A percentile compares a stretch with the other conserved stretches of the same genome.
Conservation (phyloP, 2,329 filamentous ascomycete species). For the Colletotrichum sp. region DNA sequence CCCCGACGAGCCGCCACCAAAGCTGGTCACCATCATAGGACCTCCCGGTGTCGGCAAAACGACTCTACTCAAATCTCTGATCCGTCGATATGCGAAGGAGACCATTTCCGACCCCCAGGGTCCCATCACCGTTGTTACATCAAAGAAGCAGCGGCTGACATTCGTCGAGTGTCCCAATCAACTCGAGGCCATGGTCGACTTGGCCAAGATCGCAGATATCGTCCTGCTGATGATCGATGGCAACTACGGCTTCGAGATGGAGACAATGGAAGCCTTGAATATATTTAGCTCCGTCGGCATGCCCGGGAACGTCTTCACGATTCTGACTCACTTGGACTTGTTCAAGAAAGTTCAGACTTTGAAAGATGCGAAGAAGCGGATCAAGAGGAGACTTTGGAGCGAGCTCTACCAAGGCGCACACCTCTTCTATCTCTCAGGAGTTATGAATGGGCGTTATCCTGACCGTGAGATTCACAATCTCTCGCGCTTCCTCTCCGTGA, state of each 20-base stretch:
- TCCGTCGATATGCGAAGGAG: slow-evolving; percentile 95
- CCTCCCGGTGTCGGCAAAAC: slow-evolving; percentile 96
- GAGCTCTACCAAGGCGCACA: slow-evolving; percentile 97
- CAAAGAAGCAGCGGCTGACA: slow-evolving; percentile 91
- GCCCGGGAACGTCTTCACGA: slow-evolving; percentile 98
- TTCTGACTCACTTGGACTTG: slow-evolving; percentile 93
- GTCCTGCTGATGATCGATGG: slow-evolving; percentile 98
- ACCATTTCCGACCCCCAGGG: slow-evolving; percentile 88
- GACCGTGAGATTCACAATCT: slow-evolving; percentile 96
- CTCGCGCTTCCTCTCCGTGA: slow-evolving; percentile 93
- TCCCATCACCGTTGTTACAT: slow-evolving; percentile 94
- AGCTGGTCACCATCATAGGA: slow-evolving; percentile 92
- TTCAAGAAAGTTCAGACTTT: slow-evolving; percentile 93
- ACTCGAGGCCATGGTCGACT: slow-evolving; percentile 94
- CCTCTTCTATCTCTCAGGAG: slow-evolving; percentile 94
- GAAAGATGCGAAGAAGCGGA: slow-evolving; percentile 91
- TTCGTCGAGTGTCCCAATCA: slow-evolving; percentile 98
- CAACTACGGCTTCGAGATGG: slow-evolving; percentile 99
- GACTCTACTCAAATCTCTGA: slow-evolving; percentile 91
- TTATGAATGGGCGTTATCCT: slow-evolving; percentile 95
- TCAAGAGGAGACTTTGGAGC: slow-evolving; percentile 96
- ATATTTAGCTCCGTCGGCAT: slow-evolving; percentile 93
- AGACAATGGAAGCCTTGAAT: slow-evolving; percentile 99
- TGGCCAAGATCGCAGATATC: slow-evolving; percentile 97
- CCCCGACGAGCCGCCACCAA: slow-evolving; percentile 92